Conservation (phyloP, 2,329 filamentous ascomycete species). For the Phaeosphaeriaceae sp. region DNA sequence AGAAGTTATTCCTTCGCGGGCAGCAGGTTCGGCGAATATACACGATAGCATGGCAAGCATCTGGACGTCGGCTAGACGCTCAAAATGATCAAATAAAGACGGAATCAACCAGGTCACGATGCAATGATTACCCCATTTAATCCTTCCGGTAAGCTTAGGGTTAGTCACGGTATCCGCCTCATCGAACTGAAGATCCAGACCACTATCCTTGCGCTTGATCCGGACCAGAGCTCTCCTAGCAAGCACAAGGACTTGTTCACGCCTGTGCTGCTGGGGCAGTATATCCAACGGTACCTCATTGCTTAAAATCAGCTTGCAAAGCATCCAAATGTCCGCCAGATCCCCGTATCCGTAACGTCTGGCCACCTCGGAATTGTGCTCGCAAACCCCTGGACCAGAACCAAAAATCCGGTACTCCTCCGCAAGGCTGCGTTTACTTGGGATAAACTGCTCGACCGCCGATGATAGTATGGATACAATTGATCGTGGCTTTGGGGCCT, state of each 20-base stretch:
- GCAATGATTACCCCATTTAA: constrained; percentile 65
- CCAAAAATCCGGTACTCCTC: constrained; percentile 84
- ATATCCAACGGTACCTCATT: constrained; percentile 77
- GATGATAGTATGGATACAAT: constrained; percentile 74
- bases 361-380: constrained; percentile 82
- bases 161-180: constrained; percentile 48
- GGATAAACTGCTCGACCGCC: constrained; percentile 69
- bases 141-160: constrained; percentile 51
- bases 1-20: constrained; percentile 48
- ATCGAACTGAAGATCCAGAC: constrained; percentile 57
- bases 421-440: constrained; percentile 79
- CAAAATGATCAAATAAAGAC: constrained; percentile 66
- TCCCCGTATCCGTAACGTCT: constrained; percentile 73
- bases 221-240: constrained; percentile 67
- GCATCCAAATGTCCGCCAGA: constrained; percentile 81
- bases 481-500: constrained; percentile 64
- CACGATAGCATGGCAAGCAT: constrained; percentile 72
- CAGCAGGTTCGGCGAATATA: constrained; percentile 60
- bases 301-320: constrained; percentile 77
- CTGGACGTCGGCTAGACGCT: constrained; percentile 66
- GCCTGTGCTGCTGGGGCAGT: constrained; percentile 60
- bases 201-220: constrained; percentile 58
- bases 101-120: constrained; percentile 65
- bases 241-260: constrained; percentile 71
- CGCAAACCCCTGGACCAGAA: constrained; percentile 79